Evolutionary conservation across 2,329 filamentous ascomycete genomes (phyloP).

Genomic region (Pyrenophora tritici-repentis): DNA sequence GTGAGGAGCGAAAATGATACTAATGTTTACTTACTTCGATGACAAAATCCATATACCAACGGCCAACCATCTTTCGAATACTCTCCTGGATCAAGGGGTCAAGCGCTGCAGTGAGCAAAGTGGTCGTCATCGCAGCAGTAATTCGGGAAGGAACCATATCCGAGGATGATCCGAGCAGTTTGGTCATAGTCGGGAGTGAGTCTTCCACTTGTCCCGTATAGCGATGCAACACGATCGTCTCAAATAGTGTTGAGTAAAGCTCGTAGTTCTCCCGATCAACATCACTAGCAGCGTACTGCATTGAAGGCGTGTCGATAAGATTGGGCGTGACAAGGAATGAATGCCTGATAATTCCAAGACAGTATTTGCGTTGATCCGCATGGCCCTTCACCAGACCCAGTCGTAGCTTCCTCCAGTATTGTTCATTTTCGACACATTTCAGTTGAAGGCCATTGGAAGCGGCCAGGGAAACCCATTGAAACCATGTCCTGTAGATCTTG

Average conservation of each 20-base stretch:
- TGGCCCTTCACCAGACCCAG: slow-evolving; percentile 50
- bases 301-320: slow-evolving; percentile 31
- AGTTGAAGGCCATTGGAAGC: slow-evolving; percentile 19
- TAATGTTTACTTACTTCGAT: slow-evolving; percentile 14
- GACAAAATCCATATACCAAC: slow-evolving; percentile 50
- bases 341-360: slow-evolving; percentile 51
- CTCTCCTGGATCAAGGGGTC: slow-evolving; percentile 52
- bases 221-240: slow-evolving; percentile 55
- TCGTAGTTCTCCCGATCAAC: slow-evolving; percentile 45
- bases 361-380: slow-evolving; percentile 53
- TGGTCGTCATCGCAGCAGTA: slow-evolving; percentile 49
- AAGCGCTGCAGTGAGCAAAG: slow-evolving; percentile 50
- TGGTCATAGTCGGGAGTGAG: slow-evolving; percentile 51
- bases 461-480: slow-evolving; percentile 41
- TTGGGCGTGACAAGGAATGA: slow-evolving; percentile 44
- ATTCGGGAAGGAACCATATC: slow-evolving; percentile 41
- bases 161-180: slow-evolving; percentile 43
- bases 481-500: slow-evolving; percentile 43
- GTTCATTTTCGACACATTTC: slow-evolving; percentile 31
- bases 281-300: slow-evolving; percentile 26
- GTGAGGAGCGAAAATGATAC: too few species aligned
- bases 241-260: slow-evolving; percentile 53
- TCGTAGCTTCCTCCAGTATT: slow-evolving; percentile 50
- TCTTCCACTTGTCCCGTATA: slow-evolving; percentile 57
- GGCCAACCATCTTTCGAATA: slow-evolving; percentile 53